Percentiles rank a stretch among this genome's conserved stretches.
These are phyloP conservation scores for Eimeria brunetti DNA, from an alignment of 169 alveolate genomes.

Conservation along the genomic window DNA sequence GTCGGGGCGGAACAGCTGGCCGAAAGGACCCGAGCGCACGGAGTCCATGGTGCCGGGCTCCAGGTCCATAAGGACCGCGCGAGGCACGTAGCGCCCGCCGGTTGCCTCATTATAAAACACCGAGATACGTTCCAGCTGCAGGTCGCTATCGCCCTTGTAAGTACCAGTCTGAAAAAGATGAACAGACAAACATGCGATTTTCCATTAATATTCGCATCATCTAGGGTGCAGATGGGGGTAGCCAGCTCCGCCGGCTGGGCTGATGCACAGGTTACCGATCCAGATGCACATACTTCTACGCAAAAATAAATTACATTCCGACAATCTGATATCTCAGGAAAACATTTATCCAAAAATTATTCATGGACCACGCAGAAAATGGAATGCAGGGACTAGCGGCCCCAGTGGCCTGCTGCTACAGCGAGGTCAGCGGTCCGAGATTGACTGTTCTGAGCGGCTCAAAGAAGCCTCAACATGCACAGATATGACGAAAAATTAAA, in stretches of 20 bases:
- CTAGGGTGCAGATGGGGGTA: neutral
- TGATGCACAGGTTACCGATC: neutral
- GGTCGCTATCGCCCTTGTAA: conserved; percentile 98
- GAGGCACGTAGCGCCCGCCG: conserved; percentile 99
- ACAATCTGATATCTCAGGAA: neutral
- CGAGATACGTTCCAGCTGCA: conserved; percentile 97
- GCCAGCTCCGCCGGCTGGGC: neutral
- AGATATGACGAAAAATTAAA: neutral
- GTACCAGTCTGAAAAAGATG: conserved; percentile 92
- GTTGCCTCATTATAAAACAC: conserved; percentile 99
- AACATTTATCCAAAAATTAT: neutral
- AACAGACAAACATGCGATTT: neutral
- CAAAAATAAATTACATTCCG: neutral
- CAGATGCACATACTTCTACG: neutral
- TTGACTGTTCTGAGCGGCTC: neutral
- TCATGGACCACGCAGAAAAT: neutral
- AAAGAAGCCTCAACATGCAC: neutral
- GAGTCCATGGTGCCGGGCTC: conserved; percentile 99
- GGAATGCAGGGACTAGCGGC: neutral
- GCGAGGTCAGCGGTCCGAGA: neutral
- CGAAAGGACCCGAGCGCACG: conserved; percentile 99
- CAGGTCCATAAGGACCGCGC: conserved; percentile 99
- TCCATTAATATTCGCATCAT: too few relatives aligned
- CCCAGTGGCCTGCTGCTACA: conserved; percentile 26
- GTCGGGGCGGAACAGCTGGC: conserved; percentile 99